Evolutionary conservation across 345 rosid genomes (phyloP), one percentile per base, ranked within the genome.

Genomic region (Psidium friedrichsthalianum): DNA sequence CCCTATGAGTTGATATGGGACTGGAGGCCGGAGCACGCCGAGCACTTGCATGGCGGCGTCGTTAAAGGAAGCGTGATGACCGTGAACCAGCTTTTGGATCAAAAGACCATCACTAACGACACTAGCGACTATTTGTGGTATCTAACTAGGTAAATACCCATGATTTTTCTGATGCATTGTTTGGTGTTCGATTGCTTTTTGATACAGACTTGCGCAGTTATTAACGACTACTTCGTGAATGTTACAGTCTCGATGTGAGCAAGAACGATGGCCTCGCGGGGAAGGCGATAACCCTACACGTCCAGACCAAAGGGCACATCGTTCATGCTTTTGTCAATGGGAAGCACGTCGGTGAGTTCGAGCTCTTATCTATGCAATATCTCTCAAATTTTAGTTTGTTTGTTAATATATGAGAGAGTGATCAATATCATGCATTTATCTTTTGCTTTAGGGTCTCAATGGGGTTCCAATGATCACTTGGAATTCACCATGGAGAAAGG

Each of bases 301-400:
- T 92, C 13, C 82, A 86, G 22, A 88, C 92, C 18, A 54, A 69
- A 1, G 93, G 95, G 0, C 89, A 87, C 49, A 36, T 90, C 9
- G 47, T 92, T 44, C 94, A 92, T 89, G 92, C 89, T 16, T 93
- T 87, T 82, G 83, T 92, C 8, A 92, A 93, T 42, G 88, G 89
- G 15, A 56, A 82, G 32, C 86, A 84, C 36, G 32, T 88, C 10
- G 95, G 91, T 93, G 84, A 83, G 82, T 61, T 61, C 40, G 4
- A 18, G 82, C 44, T 51, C 22, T 12, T 36, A 16, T 16, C 80
- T 24, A 56, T 20, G 8, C 51, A 4, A 49, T 2, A 11, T 51
- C 52, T 29, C 47, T 51, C 6, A 10, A 18, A 51, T 51, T 58
- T 21, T 27, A 10, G 27, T 80, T 12, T 53, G n/a, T 15, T 18